Percentiles rank a stretch among this genome's conserved stretches.
Evolutionary conservation across 2,329 filamentous ascomycete genomes (phyloP).

Genomic region (Colletotrichum cuscutae): DNA sequence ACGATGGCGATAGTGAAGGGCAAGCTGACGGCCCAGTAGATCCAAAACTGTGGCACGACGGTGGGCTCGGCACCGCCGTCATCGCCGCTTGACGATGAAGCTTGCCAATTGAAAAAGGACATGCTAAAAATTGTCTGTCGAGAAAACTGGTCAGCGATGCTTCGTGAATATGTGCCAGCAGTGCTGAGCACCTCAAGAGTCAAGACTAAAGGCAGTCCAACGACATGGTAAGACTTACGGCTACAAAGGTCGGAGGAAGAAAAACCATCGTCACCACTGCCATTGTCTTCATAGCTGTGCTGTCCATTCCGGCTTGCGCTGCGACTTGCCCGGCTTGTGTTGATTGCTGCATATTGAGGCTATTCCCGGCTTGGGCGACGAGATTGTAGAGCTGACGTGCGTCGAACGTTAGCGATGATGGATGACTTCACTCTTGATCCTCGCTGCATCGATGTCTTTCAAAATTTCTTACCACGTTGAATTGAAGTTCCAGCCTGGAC

Average conservation of each 20-base stretch:
- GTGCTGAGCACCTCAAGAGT: too few species aligned
- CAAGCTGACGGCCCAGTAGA: neutral
- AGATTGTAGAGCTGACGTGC: neutral
- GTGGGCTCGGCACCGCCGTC: neutral
- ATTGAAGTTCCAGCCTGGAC: neutral
- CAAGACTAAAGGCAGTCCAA: too few species aligned
- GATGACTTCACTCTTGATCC: neutral
- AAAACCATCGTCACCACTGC: conserved; percentile 3
- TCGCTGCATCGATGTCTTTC: neutral
- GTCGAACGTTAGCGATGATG: neutral
- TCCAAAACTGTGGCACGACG: neutral
- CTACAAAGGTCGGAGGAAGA: neutral
- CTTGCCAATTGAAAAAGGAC: neutral
- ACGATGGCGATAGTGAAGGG: neutral
- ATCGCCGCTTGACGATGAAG: neutral
- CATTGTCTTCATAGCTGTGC: neutral
- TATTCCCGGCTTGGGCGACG: neutral
- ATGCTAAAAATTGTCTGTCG: neutral
- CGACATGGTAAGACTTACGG: neutral
- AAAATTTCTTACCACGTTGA: neutral
- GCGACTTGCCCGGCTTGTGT: neutral
- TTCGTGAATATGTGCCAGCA: neutral
- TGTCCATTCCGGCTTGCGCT: neutral
- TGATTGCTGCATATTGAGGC: neutral
- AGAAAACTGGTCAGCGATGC: neutral